Evolutionary conservation across 495 filamentous ascomycete species (phyloP), one percentile per base, ranked within the genome.

Genomic region (Aspergillus sclerotioniger): DNA sequence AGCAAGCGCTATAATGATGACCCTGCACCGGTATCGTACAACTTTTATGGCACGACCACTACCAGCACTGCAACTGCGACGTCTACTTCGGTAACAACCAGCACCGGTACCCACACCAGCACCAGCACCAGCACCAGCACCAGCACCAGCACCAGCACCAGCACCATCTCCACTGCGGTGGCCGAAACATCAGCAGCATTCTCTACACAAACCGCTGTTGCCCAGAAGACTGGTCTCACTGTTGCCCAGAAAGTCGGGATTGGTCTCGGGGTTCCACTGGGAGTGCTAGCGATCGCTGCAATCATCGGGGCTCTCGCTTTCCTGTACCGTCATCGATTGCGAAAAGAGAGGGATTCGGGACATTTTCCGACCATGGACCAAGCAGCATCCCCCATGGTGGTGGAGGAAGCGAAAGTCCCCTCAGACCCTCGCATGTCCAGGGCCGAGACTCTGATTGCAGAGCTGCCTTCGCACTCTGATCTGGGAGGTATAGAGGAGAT

Each of bases 1-100:
- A 21, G 16, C 17, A 60, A 60, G 53, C 33, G 57, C 17, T 63
- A 60, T 50, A 17, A 13, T 10, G 46, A 51, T 17, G 57, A 60
- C 57, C 61, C 61, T 9, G 21, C 53, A 8, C 61, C 61, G n/a
- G 53, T 39, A n/a, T 49, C 39, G 6, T 60, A 59, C 35, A 60
- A 63, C 41, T 63, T 63, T 49, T 21, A 13, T 7, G 43, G 21
- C 20, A 21, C 39, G 39, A 29, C 29, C 20, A 33, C 25, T 25
- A 7, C 32, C 6, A 57, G 19, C 8, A 12, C 33, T 12, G 21
- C 56, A n/a, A n/a, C n/a, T 9, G n/a, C 33, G 8, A 5, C 28
- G 20, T 19, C 31, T 39, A 0, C 21, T 16, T 25, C 43, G 15
- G 1, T 43, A 9, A 46, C 43, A 13, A 28, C 16, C 15, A 35